phyloP scores from a whole-genome alignment of 352 stramenopile genomes.

The Detonula confervacea region DNA sequence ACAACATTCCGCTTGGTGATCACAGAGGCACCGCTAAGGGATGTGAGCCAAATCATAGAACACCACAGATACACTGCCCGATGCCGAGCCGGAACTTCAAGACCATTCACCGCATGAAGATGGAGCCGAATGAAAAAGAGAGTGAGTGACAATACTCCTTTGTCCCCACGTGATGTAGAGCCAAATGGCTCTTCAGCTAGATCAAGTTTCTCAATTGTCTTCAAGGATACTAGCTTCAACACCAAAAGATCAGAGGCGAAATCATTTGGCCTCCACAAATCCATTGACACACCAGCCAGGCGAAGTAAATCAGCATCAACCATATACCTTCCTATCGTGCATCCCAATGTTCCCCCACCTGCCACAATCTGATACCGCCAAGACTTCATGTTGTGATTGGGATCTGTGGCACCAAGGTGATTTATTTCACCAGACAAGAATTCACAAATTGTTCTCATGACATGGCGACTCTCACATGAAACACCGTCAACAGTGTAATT shows the following conservation, averaged over 20 bases:
- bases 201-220: slow-evolving; percentile 60
- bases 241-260: background rate
- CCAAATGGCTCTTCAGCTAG: slow-evolving; percentile 10
- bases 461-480: slow-evolving; percentile 3
- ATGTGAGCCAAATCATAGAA: slow-evolving; percentile 2
- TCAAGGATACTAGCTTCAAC: slow-evolving; percentile 55
- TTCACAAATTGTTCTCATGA: slow-evolving; percentile 10
- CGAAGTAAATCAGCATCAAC: background rate
- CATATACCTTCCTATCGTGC: background rate
- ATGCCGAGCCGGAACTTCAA: background rate
- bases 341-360: background rate
- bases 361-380: slow-evolving; percentile 23
- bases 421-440: slow-evolving; percentile 14
- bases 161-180: background rate
- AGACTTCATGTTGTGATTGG: slow-evolving; percentile 22
- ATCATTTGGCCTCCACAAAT: background rate
- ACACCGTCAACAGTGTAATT: slow-evolving; percentile 28
- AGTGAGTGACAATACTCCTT: background rate
- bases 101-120: slow-evolving; percentile 17
- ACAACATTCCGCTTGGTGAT: slow-evolving; percentile 16
- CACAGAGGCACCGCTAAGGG: background rate
- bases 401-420: slow-evolving; percentile 11
- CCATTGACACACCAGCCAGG: background rate
- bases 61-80: slow-evolving; percentile 6
- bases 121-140: slow-evolving; percentile 15